Percentiles rank a stretch among this genome's conserved stretches.
Conservation (phyloP, 306 rosid genomes). For the Lupinus albus region DNA sequence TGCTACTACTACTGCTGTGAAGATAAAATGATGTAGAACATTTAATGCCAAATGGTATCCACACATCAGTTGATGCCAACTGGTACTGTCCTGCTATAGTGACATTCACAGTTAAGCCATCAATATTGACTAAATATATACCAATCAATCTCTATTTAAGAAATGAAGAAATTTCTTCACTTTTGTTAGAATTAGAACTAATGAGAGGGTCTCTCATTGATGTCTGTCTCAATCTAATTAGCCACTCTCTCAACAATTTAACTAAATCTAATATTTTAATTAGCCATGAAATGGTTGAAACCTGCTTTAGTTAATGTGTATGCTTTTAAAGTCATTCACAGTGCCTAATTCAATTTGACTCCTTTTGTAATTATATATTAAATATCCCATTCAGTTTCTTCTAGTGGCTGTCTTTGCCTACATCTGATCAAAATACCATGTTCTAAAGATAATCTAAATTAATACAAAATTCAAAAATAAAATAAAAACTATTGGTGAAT, state of each 20-base stretch:
- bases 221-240: too few species aligned
- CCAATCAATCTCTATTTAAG: constrained; percentile 2
- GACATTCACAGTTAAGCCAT: constrained; percentile 29
- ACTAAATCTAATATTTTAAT: too few species aligned
- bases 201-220: neutral
- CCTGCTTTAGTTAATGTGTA: constrained; percentile 1
- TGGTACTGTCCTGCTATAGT: neutral
- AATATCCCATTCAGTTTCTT: neutral
- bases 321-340: neutral
- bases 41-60: neutral
- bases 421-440: neutral
- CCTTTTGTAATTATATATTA: neutral
- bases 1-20: neutral
- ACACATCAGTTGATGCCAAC: neutral
- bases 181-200: neutral
- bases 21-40: constrained; percentile 9
- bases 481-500: neutral
- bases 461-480: neutral
- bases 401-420: constrained; percentile 22
- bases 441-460: neutral
- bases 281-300: neutral
- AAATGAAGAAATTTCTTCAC: neutral
- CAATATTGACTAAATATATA: constrained; percentile 38
- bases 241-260: too few species aligned
- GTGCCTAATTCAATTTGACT: neutral